These are phyloP conservation scores for Forsythia viridissima DNA, from an alignment of 257 asterid genomes.

Conservation along the genomic window DNA sequence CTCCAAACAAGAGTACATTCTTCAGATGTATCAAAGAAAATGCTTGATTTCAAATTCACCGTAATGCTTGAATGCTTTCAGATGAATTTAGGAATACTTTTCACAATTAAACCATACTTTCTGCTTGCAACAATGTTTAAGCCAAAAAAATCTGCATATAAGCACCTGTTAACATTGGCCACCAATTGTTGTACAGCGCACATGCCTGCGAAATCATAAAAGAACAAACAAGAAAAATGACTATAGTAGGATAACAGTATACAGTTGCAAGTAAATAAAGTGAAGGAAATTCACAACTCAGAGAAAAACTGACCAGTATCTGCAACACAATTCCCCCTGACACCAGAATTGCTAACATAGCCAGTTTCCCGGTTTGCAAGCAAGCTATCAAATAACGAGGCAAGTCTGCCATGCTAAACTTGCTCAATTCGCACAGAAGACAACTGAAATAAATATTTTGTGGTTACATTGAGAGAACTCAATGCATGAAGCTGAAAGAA, in stretches of 20 bases:
- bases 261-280: constrained; percentile 12
- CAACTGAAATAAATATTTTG: constrained; percentile 4
- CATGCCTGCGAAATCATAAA: constrained; percentile 71
- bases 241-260: constrained; percentile 18
- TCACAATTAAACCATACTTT: too few relatives aligned
- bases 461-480: constrained; percentile 4
- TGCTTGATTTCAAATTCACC: not conserved
- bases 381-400: constrained; percentile 73
- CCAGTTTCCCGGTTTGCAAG: constrained; percentile 82
- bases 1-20: too few relatives aligned
- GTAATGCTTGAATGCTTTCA: constrained; percentile 12
- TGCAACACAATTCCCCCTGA: constrained; percentile 94
- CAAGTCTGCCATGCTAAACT: constrained; percentile 64
- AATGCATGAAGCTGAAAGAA: constrained; percentile 15
- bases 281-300: constrained; percentile 9
- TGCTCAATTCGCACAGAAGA: constrained; percentile 39
- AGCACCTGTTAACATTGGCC: constrained; percentile 97
- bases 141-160: constrained; percentile 22
- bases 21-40: too few relatives aligned
- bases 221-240: constrained; percentile 23
- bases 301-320: constrained; percentile 58
- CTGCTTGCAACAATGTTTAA: not conserved
- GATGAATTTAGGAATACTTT: constrained; percentile 6
- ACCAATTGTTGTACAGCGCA: constrained; percentile 86
- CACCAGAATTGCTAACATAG: constrained; percentile 80